Base-by-base conservation (phyloP, 139 green algal species). In the Bryopsis sp. region DNA sequence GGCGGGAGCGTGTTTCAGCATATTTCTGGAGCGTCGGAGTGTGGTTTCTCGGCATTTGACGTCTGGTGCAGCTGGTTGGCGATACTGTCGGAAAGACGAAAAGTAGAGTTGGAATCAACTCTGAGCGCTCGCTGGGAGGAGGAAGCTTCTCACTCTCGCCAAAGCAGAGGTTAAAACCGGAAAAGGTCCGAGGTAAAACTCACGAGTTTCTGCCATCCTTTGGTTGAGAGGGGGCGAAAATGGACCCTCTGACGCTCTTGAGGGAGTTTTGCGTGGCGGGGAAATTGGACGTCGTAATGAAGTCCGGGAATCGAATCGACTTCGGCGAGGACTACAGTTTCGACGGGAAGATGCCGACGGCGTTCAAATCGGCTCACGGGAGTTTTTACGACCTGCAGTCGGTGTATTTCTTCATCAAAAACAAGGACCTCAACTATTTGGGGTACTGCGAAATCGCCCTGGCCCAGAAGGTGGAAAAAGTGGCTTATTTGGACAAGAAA, bases 401-500 rank as follows among this genome's bases (percentile, higher is more conserved):
- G 4, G 58, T 65, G 28, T 39, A 47, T 7, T 65, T 65, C 43
- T 65, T 65, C 58, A 22, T 65, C 32, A 65, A 65, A 33, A 65
- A 65, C 31, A 15, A 39, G 29, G 26, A 15, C 22, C 4, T 7
- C 4, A 15, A 6, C 6, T 65, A 65, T 39, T 15, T 5, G 31
- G 32, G 43, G 29, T 65, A 65, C 43, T 65, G 39, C 58, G 15
- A 65, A 26, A 65, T 47, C 8, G 58, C 58, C 26, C 39, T 3
- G 29, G 43, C 39, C 7, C 8, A 39, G 26, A 65, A 65, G 8
- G 39, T 39, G 58, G 58, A 65, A 39, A 65, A 31, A 46, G 58
- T 65, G 28, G 31, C 58, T 47, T 15, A 32, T 39, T 31, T 65
- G 4, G 29, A 65, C 31, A 39, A 39, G 31, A 65, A 65, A 33